A percentile compares a stretch with the other conserved stretches of the same genome.
phyloP scores from a whole-genome alignment of 2,329 filamentous ascomycete species.

The Diaporthe helianthi region DNA sequence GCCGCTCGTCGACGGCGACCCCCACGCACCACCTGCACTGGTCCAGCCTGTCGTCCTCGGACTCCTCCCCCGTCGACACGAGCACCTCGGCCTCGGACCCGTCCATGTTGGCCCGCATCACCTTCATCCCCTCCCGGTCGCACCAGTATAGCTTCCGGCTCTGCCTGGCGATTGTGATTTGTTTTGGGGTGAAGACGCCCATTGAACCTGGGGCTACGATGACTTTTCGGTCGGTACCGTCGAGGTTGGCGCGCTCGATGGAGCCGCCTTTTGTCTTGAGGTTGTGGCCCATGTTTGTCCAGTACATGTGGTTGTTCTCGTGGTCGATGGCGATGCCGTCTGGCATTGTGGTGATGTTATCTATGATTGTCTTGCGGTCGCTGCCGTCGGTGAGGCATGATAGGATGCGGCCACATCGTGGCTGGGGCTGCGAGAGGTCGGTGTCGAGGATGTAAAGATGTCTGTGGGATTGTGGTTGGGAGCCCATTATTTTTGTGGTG shows the following conservation, averaged over 20 bases:
- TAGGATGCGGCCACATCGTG: constrained; percentile 37
- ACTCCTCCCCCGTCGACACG: constrained; percentile 37
- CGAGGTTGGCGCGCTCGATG: constrained; percentile 47
- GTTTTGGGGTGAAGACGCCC: constrained; percentile 56
- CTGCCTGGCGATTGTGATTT: constrained; percentile 45
- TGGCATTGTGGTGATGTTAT: constrained; percentile 43
- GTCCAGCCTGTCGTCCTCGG: constrained; percentile 40
- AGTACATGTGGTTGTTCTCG: constrained; percentile 49
- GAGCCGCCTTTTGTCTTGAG: constrained; percentile 49
- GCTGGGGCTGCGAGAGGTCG: constrained; percentile 38
- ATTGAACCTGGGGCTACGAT: constrained; percentile 50
- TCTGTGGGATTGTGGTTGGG: background rate
- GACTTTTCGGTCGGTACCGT: constrained; percentile 53
- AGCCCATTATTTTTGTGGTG: constrained; percentile 25
- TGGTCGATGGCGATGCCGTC: constrained; percentile 53
- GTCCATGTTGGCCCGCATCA: constrained; percentile 49
- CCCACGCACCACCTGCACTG: constrained; percentile 61
- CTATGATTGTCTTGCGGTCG: constrained; percentile 38
- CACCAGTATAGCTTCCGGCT: constrained; percentile 49
- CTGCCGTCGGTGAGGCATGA: constrained; percentile 37
- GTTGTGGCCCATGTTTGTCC: constrained; percentile 57
- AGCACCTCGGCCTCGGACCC: constrained; percentile 49
- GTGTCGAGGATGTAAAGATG: constrained; percentile 42
- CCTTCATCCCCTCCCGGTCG: constrained; percentile 53
- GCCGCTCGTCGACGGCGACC: constrained; percentile 53